These are phyloP conservation scores for Candida dajiaensis DNA, from an alignment of 805 yeast genomes.

Conservation along the genomic window DNA sequence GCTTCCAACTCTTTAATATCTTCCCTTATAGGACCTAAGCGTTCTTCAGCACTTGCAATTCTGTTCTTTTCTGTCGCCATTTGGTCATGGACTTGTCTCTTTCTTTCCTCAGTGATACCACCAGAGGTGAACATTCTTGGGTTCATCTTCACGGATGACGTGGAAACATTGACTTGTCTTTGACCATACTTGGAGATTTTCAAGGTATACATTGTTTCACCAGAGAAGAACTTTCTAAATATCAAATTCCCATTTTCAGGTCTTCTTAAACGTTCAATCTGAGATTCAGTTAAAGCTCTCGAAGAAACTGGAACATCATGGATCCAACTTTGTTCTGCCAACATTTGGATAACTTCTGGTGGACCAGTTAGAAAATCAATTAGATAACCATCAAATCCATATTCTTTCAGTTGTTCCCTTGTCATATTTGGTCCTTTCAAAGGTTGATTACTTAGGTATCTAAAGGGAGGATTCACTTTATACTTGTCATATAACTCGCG, in stretches of 20 bases:
- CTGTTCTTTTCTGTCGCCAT: conserved; percentile 13
- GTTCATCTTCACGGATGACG: conserved; percentile 9
- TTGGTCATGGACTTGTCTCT: conserved; percentile 4
- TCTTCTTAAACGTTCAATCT: conserved; percentile 31
- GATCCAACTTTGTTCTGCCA: conserved; percentile 48
- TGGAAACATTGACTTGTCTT: conserved; percentile 33
- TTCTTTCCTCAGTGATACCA: conserved; percentile 19
- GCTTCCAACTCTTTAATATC: neutral
- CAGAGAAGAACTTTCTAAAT: conserved; percentile 56
- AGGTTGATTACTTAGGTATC: conserved; percentile 33
- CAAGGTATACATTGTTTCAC: conserved; percentile 45
- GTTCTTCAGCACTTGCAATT: conserved; percentile 8
- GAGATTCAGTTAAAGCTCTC: conserved; percentile 35
- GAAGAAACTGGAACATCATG: conserved; percentile 59
- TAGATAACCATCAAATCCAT: conserved; percentile 80
- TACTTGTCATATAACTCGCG: conserved; percentile 33
- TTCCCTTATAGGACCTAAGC: conserved; percentile 3
- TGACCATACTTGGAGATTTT: conserved; percentile 60
- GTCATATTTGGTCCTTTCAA: conserved; percentile 22
- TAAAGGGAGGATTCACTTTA: conserved; percentile 45
- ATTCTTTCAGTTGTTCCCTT: conserved; percentile 30
- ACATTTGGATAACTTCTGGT: conserved; percentile 59
- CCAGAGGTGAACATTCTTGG: conserved; percentile 12
- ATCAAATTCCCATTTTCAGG: conserved; percentile 35
- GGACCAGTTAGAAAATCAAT: conserved; percentile 75